A percentile compares a stretch with the other conserved stretches of the same genome.
Conservation (phyloP, 2,329 filamentous ascomycete genomes). For the Sordariomycetes sp. region DNA sequence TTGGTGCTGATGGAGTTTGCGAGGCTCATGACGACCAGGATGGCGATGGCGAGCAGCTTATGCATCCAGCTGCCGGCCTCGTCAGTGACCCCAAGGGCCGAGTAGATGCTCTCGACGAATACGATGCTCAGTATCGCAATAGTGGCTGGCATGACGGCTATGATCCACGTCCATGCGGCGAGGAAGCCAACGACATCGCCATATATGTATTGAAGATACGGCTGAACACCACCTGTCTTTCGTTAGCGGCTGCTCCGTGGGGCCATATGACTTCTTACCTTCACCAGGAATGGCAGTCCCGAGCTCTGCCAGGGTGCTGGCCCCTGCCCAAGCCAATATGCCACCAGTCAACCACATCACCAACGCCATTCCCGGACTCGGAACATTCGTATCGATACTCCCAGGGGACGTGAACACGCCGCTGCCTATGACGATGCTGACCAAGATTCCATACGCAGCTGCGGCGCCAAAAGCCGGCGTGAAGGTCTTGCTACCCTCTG, state of each 20-base stretch:
- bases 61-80: constrained; percentile 31
- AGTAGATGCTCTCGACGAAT: constrained; percentile 51
- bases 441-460: constrained; percentile 49
- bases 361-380: constrained; percentile 48
- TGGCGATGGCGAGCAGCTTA: constrained; percentile 40
- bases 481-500: too few species aligned
- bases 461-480: constrained; percentile 33
- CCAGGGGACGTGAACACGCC: constrained; percentile 58
- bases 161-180: constrained; percentile 57
- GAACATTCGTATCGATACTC: constrained; percentile 53
- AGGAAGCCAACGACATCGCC: constrained; percentile 54
- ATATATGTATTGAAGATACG: constrained; percentile 51
- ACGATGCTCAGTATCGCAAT: constrained; percentile 56
- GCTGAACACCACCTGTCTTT: constrained; percentile 50
- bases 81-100: constrained; percentile 36
- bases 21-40: constrained; percentile 35
- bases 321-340: constrained; percentile 54
- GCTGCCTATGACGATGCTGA: constrained; percentile 55
- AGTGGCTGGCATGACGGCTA: constrained; percentile 55
- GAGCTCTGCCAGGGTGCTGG: constrained; percentile 52
- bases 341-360: constrained; percentile 54
- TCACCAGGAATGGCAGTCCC: constrained; percentile 55
- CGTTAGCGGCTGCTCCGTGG: constrained; percentile 4
- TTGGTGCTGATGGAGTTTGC: constrained; percentile 48
- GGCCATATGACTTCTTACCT: constrained; percentile 16